Evolutionary conservation across 805 yeast species (phyloP).

Genomic region (Nematodospora valgi): DNA sequence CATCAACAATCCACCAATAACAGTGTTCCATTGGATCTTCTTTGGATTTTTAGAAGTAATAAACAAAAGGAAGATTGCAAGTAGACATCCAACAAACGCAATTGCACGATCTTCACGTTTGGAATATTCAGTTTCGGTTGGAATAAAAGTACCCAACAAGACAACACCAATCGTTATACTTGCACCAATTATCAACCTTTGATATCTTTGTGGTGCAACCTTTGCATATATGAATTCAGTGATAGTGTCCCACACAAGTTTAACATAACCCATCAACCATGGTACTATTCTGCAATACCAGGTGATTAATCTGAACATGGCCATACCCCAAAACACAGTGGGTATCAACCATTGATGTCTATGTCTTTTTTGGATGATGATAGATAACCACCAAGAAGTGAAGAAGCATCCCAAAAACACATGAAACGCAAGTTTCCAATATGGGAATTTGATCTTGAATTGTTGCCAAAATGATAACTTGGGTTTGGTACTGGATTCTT

Average conservation of each 20-base stretch:
- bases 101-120: conserved; percentile 50
- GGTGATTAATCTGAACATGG: conserved; percentile 50
- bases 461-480: conserved; percentile 6
- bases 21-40: conserved; percentile 55
- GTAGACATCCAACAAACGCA: conserved; percentile 53
- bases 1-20: conserved; percentile 56
- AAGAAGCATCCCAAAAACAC: conserved; percentile 35
- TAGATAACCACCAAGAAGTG: conserved; percentile 58
- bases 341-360: conserved; percentile 57
- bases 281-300: conserved; percentile 39
- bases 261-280: conserved; percentile 17
- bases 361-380: conserved; percentile 46
- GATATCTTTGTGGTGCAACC: conserved; percentile 37
- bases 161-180: conserved; percentile 44
- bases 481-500: conserved; percentile 2
- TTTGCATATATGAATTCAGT: conserved; percentile 33
- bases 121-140: conserved; percentile 45
- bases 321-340: conserved; percentile 47
- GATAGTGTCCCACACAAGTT: conserved; percentile 26
- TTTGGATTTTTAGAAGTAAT: conserved; percentile 44
- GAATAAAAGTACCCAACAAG: conserved; percentile 53
- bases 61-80: conserved; percentile 43
- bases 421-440: conserved; percentile 14
- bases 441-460: conserved; percentile 14
- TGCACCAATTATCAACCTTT: conserved; percentile 44